Evolutionary conservation across 495 filamentous ascomycete genomes (phyloP), one percentile per base, ranked within the genome.

Genomic region (Aspergillus nidulans): DNA sequence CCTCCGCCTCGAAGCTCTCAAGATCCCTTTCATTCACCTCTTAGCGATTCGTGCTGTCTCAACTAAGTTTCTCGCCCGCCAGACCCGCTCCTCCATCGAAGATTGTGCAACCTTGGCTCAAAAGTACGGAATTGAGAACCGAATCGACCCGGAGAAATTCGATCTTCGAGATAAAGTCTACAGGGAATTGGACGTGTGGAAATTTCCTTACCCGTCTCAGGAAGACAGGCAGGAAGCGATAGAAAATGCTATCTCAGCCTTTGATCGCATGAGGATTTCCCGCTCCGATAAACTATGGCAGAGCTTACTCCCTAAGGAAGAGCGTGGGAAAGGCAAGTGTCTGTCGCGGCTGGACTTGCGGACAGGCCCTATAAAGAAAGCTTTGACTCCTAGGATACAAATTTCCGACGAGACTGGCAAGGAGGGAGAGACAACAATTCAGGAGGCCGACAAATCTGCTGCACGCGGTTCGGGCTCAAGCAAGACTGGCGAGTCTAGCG

Each of bases 151-250:
- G 3, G 79, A 82, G 61, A 88, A 87, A 53, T 91, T 82, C 74
- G 76, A 78, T 49, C 71, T 92, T 43, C 81, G 74, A 61, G 89
- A 89, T 64, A 83, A 81, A 57, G 76, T 76, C 39, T 95, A 85
- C 76, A 90, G 87, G 61, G 91, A 96, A 53, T 75, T 96, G 25
- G 87, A 96, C 64, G 80, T 90, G 16, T 95, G 85, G 80, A 81
- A 81, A 13, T 94, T 90, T 67, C 74, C 79, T 6, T 94, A 92
- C 66, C 74, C 75, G 15, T 80, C 68, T 21, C 68, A 80, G 26
- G 81, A 84, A 28, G 87, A 92, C 59, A 85, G 91, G 23, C 77
- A 91, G 62, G 76, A 78, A 12, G 91, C 89, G 12, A 92, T 96
- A 66, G 85, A 92, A 61, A 89, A 88, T 63, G 89, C 90, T n/a